Percentiles rank a stretch among this genome's conserved stretches.
phyloP scores from a whole-genome alignment of 441 rosid genomes.

The Pelargonium exstipulatum region DNA sequence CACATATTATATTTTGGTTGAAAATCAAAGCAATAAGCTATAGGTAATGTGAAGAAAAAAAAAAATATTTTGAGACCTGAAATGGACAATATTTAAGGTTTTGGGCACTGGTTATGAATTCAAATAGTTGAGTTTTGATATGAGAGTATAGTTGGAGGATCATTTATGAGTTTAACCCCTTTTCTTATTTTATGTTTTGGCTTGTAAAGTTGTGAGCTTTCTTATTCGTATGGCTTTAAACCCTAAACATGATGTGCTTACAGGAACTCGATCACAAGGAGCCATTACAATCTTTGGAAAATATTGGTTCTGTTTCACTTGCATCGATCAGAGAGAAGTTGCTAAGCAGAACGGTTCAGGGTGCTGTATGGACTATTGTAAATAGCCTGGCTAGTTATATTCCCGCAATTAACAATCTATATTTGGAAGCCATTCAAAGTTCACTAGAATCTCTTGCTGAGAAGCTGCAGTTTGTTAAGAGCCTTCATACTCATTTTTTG shows the following conservation, averaged over 20 bases:
- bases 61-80: too few species aligned
- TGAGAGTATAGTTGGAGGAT: too few species aligned
- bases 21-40: too few species aligned
- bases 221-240: slow-evolving; percentile 6
- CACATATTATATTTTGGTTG: too few species aligned
- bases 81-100: too few species aligned
- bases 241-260: slow-evolving; percentile 17
- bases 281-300: slow-evolving; percentile 46
- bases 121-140: too few species aligned
- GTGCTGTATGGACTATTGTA: slow-evolving; percentile 63
- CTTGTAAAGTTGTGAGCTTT: slow-evolving; percentile 11
- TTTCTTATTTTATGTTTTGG: not conserved
- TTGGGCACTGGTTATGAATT: too few species aligned
- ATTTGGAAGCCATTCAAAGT: slow-evolving; percentile 42
- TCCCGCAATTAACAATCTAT: slow-evolving; percentile 33
- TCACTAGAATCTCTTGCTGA: slow-evolving; percentile 54
- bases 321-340: slow-evolving; percentile 52
- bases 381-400: slow-evolving; percentile 32
- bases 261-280: slow-evolving; percentile 70
- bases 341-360: slow-evolving; percentile 64
- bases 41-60: too few species aligned
- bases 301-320: slow-evolving; percentile 56
- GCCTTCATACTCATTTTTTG: slow-evolving; percentile 66
- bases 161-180: not conserved
- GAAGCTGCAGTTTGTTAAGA: slow-evolving; percentile 70